Conservation (phyloP, 78 protist species). For the Dictyostelium brefeldianum region DNA sequence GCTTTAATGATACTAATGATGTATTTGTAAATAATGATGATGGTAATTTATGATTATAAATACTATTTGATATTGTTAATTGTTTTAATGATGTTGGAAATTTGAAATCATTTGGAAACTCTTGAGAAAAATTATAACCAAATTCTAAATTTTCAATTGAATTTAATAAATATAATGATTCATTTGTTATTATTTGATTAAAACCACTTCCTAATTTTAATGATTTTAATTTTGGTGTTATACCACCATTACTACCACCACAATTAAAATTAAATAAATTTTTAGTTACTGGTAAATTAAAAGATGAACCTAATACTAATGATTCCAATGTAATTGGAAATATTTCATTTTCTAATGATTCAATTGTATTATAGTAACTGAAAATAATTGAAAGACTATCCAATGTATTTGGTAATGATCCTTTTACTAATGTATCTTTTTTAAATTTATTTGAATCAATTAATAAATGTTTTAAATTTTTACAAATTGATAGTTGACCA, state of each 20-base stretch:
- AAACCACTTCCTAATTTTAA: neutral
- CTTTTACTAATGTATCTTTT: neutral
- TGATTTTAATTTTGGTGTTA: neutral
- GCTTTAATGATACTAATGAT: neutral
- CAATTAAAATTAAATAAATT: neutral
- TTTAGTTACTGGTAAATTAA: neutral
- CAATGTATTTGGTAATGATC: neutral
- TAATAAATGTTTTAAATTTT: neutral
- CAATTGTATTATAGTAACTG: too few relatives aligned
- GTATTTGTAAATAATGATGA: too few relatives aligned
- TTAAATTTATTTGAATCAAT: neutral
- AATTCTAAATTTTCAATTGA: neutral
- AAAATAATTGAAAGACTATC: too few relatives aligned
- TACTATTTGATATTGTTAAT: neutral
- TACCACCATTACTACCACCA: too few relatives aligned
- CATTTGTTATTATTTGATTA: neutral
- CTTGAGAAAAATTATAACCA: neutral
- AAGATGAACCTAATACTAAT: neutral
- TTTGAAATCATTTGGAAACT: neutral
- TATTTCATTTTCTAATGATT: neutral
- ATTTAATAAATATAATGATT: neutral
- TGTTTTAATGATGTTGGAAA: neutral
- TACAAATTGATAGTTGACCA: neutral
- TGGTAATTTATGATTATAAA: neutral
- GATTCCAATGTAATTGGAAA: neutral